Evolutionary conservation across 139 green algal genomes (phyloP).

Genomic region (Picochlorum sp.): DNA sequence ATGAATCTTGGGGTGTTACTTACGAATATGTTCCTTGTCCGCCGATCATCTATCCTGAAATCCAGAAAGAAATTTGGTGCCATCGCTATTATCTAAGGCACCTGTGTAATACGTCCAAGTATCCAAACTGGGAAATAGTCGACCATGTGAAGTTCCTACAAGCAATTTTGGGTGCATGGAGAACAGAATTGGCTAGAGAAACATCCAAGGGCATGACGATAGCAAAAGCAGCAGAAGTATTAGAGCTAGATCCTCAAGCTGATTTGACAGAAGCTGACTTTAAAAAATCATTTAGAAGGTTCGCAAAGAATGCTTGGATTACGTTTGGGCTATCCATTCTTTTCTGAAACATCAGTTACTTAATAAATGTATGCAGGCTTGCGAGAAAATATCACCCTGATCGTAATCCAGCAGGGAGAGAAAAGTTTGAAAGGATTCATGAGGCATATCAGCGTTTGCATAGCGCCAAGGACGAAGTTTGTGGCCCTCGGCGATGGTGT

Average conservation of each 20-base stretch:
- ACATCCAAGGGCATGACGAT: slow-evolving; percentile 52
- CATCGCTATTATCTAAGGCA: slow-evolving; percentile 91
- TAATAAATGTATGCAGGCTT: too few species aligned
- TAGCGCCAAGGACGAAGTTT: slow-evolving; percentile 31
- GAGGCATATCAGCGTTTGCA: slow-evolving; percentile 79
- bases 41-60: slow-evolving; percentile 76
- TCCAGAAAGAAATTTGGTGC: slow-evolving; percentile 78
- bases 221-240: slow-evolving; percentile 44
- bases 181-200: slow-evolving; percentile 60
- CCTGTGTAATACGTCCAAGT: slow-evolving; percentile 67
- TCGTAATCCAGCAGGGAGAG: slow-evolving; percentile 80
- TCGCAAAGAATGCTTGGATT: not conserved
- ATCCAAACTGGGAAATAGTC: slow-evolving; percentile 64
- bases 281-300: slow-evolving; percentile 80
- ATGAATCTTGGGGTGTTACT: slow-evolving; percentile 39
- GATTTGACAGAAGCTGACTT: slow-evolving; percentile 55
- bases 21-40: slow-evolving; percentile 88
- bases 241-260: slow-evolving; percentile 41
- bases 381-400: slow-evolving; percentile 78
- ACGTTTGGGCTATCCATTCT: not conserved
- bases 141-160: slow-evolving; percentile 83
- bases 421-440: slow-evolving; percentile 72
- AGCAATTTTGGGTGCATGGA: slow-evolving; percentile 77
- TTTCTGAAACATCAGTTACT: not conserved
- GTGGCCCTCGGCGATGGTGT: slow-evolving; percentile 67